Conservation (phyloP, 2,329 filamentous ascomycete species). For the Exophiala spinifera region DNA sequence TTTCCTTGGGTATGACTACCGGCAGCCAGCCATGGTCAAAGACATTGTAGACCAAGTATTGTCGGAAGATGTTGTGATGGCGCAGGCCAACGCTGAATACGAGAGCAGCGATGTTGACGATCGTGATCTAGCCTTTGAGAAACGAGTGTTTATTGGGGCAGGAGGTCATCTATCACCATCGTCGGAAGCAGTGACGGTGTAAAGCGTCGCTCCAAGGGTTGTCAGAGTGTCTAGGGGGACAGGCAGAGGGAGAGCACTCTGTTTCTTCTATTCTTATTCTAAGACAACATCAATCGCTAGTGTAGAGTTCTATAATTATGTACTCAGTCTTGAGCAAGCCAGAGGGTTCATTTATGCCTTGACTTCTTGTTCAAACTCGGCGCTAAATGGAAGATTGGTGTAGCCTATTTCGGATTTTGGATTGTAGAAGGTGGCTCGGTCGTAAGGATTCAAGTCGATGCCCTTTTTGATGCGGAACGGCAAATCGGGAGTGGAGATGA, state of each 20-base stretch:
- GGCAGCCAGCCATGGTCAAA: slow-evolving; percentile 31
- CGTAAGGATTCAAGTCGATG: slow-evolving; percentile 13
- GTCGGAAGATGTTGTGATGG: slow-evolving; percentile 11
- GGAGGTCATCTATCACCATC: slow-evolving; percentile 6
- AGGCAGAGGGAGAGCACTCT: neutral
- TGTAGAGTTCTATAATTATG: neutral
- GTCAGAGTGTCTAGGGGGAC: neutral
- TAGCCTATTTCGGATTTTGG: slow-evolving; percentile 17
- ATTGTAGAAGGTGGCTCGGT: slow-evolving; percentile 21
- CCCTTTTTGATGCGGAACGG: slow-evolving; percentile 44
- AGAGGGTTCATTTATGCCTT: slow-evolving; percentile 1
- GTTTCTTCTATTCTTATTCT: neutral
- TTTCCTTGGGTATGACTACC: slow-evolving; percentile 88
- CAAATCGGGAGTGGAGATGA: slow-evolving; percentile 51
- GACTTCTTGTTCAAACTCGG: slow-evolving; percentile 10
- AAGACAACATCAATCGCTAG: neutral
- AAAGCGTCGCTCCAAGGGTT: neutral
- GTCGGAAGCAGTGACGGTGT: neutral
- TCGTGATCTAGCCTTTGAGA: slow-evolving; percentile 14
- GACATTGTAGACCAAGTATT: slow-evolving; percentile 18
- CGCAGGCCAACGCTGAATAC: slow-evolving; percentile 4
- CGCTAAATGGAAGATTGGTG: slow-evolving; percentile 14
- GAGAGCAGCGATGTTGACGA: slow-evolving; percentile 3
- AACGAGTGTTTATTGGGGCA: slow-evolving; percentile 4
- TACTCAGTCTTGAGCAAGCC: neutral